A percentile compares a stretch with the other conserved stretches of the same genome.
Conservation (phyloP, 352 stramenopile genomes). For the Blastocystis sp. region DNA sequence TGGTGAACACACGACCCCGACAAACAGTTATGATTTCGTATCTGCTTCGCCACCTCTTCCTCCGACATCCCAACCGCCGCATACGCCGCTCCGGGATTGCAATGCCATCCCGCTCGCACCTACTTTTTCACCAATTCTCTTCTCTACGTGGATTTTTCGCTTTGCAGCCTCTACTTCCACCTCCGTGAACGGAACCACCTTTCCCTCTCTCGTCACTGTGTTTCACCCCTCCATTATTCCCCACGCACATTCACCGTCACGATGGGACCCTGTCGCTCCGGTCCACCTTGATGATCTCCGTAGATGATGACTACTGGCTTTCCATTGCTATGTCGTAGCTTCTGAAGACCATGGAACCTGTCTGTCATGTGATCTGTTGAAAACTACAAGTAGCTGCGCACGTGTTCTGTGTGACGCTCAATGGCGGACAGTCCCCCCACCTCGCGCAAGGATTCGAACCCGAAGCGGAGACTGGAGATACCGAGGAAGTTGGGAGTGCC, state of each 20-base stretch:
- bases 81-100: constrained; percentile 49
- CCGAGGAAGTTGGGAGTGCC: constrained; percentile 47
- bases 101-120: constrained; percentile 40
- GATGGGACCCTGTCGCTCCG: constrained; percentile 13
- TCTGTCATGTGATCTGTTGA: constrained; percentile 57
- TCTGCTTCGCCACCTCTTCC: constrained; percentile 14
- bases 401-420: not conserved
- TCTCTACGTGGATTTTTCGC: not conserved
- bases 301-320: constrained; percentile 64
- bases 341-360: constrained; percentile 58
- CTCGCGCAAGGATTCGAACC: constrained; percentile 2
- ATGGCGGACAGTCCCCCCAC: constrained; percentile 21
- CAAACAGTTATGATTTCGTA: constrained; percentile 23
- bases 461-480: not conserved
- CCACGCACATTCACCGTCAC: constrained; percentile 39
- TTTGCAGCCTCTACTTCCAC: constrained; percentile 5
- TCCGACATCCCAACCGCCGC: constrained; percentile 4
- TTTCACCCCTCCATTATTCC: not conserved
- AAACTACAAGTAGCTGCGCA: constrained; percentile 57
- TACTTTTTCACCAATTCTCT: not conserved
- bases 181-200: not conserved
- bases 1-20: not conserved
- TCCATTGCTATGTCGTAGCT: constrained; percentile 64
- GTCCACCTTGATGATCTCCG: constrained; percentile 57
- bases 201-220: not conserved